A percentile compares a stretch with the other conserved stretches of the same genome.
These are phyloP conservation scores for Lasiosphaeria hispida DNA, from an alignment of 495 filamentous ascomycete genomes.

Conservation along the genomic window DNA sequence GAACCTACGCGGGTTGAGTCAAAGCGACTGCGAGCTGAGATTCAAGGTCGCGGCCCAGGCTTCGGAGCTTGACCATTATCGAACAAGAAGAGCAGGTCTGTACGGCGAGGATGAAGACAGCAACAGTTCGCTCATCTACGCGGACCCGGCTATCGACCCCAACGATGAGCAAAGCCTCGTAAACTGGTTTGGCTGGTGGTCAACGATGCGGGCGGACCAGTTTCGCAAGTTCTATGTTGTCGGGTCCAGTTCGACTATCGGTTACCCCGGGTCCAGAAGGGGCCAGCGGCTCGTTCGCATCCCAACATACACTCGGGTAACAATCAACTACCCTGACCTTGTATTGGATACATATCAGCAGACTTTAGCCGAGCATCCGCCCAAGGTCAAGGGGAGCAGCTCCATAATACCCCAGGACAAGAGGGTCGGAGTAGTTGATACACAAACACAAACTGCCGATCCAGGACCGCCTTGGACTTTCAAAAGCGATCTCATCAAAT, in stretches of 20 bases:
- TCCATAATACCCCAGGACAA: background rate
- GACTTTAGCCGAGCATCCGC: background rate
- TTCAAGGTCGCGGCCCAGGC: slow-evolving; percentile 23
- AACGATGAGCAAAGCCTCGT: slow-evolving; percentile 54
- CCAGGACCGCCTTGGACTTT: slow-evolving; percentile 7
- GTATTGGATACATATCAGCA: slow-evolving; percentile 26
- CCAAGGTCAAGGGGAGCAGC: background rate
- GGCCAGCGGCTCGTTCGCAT: slow-evolving; percentile 37
- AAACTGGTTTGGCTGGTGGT: slow-evolving; percentile 56
- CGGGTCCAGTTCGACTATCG: slow-evolving; percentile 35
- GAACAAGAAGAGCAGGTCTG: slow-evolving; percentile 2
- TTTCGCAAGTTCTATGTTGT: slow-evolving; percentile 49
- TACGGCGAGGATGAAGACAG: slow-evolving; percentile 29
- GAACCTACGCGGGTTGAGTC: slow-evolving; percentile 25
- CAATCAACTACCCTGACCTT: slow-evolving; percentile 40
- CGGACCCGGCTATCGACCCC: slow-evolving; percentile 42
- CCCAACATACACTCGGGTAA: slow-evolving; percentile 38
- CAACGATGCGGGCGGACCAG: slow-evolving; percentile 42
- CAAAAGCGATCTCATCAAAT: slow-evolving; percentile 8
- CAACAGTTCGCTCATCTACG: slow-evolving; percentile 42
- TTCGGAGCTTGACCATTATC: slow-evolving; percentile 23
- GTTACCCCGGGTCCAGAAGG: slow-evolving; percentile 13
- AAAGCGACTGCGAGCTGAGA: slow-evolving; percentile 26
- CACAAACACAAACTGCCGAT: background rate
- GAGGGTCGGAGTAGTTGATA: background rate